These are phyloP conservation scores for Lepidium campestre DNA, from an alignment of 441 rosid genomes.

Conservation along the genomic window DNA sequence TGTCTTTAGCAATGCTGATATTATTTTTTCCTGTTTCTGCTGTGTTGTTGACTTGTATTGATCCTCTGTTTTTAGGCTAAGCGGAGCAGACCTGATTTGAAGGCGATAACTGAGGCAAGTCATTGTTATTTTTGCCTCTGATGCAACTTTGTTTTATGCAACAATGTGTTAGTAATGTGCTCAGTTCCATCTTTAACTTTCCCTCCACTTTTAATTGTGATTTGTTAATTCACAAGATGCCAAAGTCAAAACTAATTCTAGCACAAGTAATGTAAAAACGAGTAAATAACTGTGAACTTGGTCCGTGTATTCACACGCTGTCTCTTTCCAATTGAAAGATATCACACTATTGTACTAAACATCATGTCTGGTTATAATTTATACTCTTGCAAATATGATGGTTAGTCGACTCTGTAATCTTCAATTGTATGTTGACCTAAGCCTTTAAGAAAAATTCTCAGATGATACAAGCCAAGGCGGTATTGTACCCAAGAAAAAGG, in stretches of 20 bases:
- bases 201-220: not conserved
- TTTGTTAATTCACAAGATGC: not conserved
- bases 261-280: not conserved
- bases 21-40: not conserved
- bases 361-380: not conserved
- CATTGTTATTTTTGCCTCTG: not conserved
- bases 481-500: conserved; percentile 54
- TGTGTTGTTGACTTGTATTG: conserved; percentile 16
- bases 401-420: no score
- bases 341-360: not conserved
- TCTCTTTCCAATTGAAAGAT: not conserved
- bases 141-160: not conserved
- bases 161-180: not conserved
- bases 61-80: not conserved
- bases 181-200: not conserved
- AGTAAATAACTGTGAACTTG: not conserved
- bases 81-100: conserved; percentile 73
- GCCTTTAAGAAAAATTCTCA: not conserved
- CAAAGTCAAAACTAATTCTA: not conserved
- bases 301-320: not conserved
- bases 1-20: not conserved
- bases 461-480: conserved; percentile 42
- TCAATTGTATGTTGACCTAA: no score
- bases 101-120: conserved; percentile 69
- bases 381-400: no score